These are phyloP conservation scores for Fusarium palustre DNA, from an alignment of 2,329 filamentous ascomycete species.

Conservation along the genomic window DNA sequence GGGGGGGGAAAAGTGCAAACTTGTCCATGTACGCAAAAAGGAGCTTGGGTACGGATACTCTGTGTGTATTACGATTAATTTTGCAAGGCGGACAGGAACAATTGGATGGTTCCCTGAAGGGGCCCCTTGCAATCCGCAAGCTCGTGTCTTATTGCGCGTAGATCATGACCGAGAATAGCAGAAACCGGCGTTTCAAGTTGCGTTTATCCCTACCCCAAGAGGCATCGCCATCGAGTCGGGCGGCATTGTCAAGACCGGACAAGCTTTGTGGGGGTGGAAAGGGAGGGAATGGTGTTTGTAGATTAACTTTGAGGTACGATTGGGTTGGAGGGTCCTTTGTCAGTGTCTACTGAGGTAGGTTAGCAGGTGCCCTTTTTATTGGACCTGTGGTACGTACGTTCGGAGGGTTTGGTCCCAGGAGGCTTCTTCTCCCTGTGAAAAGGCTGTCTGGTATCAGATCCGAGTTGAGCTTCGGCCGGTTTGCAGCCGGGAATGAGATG, in stretches of 20 bases:
- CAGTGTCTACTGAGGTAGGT: not conserved
- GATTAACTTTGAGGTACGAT: slow-evolving; percentile 34
- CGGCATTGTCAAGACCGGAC: slow-evolving; percentile 53
- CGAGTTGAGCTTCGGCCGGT: slow-evolving; percentile 21
- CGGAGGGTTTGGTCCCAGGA: slow-evolving; percentile 21
- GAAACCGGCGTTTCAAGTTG: slow-evolving; percentile 52
- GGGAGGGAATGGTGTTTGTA: slow-evolving; percentile 27
- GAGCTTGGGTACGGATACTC: not conserved
- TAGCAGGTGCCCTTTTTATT: not conserved
- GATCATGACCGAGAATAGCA: slow-evolving; percentile 46
- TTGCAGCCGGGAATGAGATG: slow-evolving; percentile 3
- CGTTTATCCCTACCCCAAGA: slow-evolving; percentile 49
- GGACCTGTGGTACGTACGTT: not conserved
- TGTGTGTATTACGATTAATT: not conserved
- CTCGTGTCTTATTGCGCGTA: slow-evolving; percentile 25
- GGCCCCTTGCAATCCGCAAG: slow-evolving; percentile 7
- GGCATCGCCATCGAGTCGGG: slow-evolving; percentile 42
- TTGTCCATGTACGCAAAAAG: not conserved
- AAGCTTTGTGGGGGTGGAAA: slow-evolving; percentile 53
- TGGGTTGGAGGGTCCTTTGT: slow-evolving; percentile 24
- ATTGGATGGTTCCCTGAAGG: slow-evolving; percentile 4
- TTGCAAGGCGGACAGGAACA: slow-evolving; percentile 10
- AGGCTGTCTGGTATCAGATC: not conserved
- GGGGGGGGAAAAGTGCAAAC: not conserved
- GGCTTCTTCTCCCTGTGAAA: not conserved